Conservation (phyloP, 2,329 filamentous ascomycete species). For the Talaromyces piceae region DNA sequence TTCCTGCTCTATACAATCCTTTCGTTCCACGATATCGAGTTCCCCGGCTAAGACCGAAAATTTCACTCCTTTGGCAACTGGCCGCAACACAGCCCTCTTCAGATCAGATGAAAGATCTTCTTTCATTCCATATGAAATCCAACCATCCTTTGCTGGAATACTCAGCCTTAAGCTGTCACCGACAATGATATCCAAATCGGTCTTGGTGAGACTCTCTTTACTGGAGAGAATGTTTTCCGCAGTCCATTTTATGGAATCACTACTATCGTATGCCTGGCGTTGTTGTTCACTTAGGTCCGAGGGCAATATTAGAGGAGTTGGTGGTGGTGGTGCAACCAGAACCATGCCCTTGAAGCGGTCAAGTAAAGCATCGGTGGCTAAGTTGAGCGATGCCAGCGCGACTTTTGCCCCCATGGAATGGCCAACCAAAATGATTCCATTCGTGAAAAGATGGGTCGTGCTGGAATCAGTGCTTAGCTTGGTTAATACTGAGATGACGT, state of each 20-base stretch:
- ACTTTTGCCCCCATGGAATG: conserved; percentile 38
- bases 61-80: conserved; percentile 12
- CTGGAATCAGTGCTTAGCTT: conserved; percentile 13
- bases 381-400: conserved; percentile 16
- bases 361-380: conserved; percentile 5
- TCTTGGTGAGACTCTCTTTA: conserved; percentile 8
- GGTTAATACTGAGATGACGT: conserved; percentile 12
- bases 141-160: conserved; percentile 24
- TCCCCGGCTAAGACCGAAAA: conserved; percentile 24
- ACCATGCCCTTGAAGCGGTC: conserved; percentile 23
- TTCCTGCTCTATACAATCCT: conserved; percentile 21
- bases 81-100: conserved; percentile 9
- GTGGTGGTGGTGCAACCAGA: conserved; percentile 28
- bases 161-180: conserved; percentile 25
- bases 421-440: conserved; percentile 26
- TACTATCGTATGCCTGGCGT: conserved; percentile 24
- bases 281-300: conserved; percentile 29
- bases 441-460: conserved; percentile 17
- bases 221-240: conserved; percentile 26
- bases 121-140: conserved; percentile 28
- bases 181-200: conserved; percentile 16
- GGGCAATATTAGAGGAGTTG: conserved; percentile 24
- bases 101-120: conserved; percentile 23
- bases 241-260: conserved; percentile 24
- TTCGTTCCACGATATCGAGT: conserved; percentile 26